Conservation (phyloP, 208 protist species). For the Jaenimonas drosophilae region DNA sequence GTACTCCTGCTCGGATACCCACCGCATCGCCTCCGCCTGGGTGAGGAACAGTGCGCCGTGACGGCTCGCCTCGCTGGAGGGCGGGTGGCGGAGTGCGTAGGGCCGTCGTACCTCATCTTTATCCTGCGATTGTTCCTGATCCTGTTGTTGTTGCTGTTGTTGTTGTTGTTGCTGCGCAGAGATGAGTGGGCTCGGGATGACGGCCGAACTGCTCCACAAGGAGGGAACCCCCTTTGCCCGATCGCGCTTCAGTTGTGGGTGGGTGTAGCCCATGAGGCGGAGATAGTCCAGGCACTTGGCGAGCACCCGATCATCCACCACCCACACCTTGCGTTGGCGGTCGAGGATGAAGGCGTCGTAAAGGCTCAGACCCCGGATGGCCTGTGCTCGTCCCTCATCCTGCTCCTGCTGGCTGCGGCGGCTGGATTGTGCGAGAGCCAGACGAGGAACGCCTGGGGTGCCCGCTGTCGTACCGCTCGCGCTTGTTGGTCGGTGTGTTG, state of each 20-base stretch:
- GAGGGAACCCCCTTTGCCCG: background rate
- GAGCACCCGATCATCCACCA: conserved; percentile 27
- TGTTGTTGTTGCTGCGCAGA: background rate
- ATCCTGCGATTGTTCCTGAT: conserved; percentile 2
- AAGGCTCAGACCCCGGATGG: background rate
- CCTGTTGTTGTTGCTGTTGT: conserved; percentile 4
- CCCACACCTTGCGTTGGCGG: conserved; percentile 10
- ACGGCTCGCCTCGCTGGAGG: background rate
- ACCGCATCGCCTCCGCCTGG: conserved; percentile 45
- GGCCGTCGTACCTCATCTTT: background rate
- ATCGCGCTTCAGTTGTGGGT: background rate
- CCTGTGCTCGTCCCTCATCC: too few relatives aligned
- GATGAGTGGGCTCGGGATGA: conserved; percentile 1
- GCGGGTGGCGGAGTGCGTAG: conserved; percentile 1
- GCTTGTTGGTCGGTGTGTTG: too few relatives aligned
- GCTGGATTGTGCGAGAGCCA: conserved; percentile 1
- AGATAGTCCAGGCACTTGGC: conserved; percentile 24
- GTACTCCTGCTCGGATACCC: conserved; percentile 77
- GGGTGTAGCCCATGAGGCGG: conserved; percentile 23
- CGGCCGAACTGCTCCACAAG: conserved; percentile 1
- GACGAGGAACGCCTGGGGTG: too few relatives aligned
- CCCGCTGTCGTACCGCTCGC: too few relatives aligned
- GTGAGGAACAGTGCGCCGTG: conserved; percentile 27
- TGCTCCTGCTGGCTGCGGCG: background rate
- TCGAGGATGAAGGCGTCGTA: conserved; percentile 27